phyloP scores from a whole-genome alignment of 345 rosid species.

The Carallia pectinifolia region DNA sequence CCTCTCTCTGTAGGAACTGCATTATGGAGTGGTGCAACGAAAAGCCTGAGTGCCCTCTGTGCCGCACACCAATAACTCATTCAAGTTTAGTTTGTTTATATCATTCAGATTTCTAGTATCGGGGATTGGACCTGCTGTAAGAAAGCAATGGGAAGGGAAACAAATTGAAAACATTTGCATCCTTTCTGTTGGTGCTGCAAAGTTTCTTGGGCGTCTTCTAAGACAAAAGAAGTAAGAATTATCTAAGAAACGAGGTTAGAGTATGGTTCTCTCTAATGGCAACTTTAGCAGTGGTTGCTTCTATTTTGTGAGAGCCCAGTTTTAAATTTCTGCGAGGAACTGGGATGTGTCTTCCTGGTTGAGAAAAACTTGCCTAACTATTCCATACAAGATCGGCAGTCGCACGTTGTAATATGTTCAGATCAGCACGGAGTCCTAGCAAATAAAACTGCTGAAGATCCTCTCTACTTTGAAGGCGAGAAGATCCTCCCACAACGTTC shows the following conservation, averaged over 20 bases:
- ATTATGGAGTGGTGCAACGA: conserved; percentile 99
- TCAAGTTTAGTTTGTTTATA: conserved; percentile 81
- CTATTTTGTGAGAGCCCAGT: neutral
- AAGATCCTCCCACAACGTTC: no score
- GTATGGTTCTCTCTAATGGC: neutral
- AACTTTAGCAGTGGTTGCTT: neutral
- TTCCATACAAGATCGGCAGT: no score
- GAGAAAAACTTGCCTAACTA: neutral
- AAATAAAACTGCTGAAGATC: no score
- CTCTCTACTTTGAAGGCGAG: no score
- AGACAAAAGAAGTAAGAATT: neutral
- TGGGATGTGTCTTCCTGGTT: neutral
- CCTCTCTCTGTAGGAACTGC: conserved; percentile 60
- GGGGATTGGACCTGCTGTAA: neutral
- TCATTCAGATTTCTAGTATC: conserved; percentile 72
- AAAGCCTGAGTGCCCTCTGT: conserved; percentile 94
- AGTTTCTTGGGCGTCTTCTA: neutral
- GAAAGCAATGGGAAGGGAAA: neutral
- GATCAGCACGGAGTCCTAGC: no score
- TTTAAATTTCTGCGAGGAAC: neutral
- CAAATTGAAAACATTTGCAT: neutral
- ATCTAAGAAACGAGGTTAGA: neutral
- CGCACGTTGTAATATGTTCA: no score
- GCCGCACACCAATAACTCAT: conserved; percentile 82
- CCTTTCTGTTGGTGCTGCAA: neutral